Base-by-base conservation (phyloP, 305 asterid genomes). In the Ilex paraguariensis region DNA sequence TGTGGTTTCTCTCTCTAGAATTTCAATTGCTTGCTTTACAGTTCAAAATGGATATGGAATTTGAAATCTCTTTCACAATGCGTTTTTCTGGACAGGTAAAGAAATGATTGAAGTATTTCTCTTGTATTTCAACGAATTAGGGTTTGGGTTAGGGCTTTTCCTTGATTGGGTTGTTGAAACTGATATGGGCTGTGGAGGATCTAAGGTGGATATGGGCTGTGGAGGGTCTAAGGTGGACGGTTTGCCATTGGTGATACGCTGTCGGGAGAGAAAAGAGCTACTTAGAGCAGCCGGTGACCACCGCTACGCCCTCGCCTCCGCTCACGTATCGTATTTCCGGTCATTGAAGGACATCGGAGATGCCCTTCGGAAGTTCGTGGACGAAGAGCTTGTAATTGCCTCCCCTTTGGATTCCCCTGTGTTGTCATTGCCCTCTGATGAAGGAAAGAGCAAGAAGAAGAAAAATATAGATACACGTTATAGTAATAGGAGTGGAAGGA, bases 261-360 rank as follows among this genome's bases (percentile, higher is more conserved):
- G 97, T 74, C 85, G 87, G 11, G 87, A 87, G 84, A 66, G 98
- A 66, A 74, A 82, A 31, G 91, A 90, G 39, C 78, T 92, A 54
- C 73, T 92, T 13, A 90, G 84, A 74, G 82, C 83, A 57, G 95
- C 97, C 70, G 94, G 94, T 44, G 79, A 84, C 76, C 79, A 90
- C 78, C 90, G 97, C 69, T 92, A 82, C 78, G 90, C 92, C 8
- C 83, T 92, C 39, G 90, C 98, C 21, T 85, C 93, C 28, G 91
- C 97, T 10, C 97, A 92, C 70, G 76, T 90, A 21, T 74, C 97
- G n/a, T 90, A 90, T 65, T 93, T 93, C 67, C 84, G 72, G 31
- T 90, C 93, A 0, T 84, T 93, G 51, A 90, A 79, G 68, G 87
- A 79, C 60, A 85, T 93, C n/a, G 97, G 97, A n/a, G 91, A 93